Evolutionary conservation across 1,284 basidiomycete species (phyloP).

Genomic region (Somion occarium): DNA sequence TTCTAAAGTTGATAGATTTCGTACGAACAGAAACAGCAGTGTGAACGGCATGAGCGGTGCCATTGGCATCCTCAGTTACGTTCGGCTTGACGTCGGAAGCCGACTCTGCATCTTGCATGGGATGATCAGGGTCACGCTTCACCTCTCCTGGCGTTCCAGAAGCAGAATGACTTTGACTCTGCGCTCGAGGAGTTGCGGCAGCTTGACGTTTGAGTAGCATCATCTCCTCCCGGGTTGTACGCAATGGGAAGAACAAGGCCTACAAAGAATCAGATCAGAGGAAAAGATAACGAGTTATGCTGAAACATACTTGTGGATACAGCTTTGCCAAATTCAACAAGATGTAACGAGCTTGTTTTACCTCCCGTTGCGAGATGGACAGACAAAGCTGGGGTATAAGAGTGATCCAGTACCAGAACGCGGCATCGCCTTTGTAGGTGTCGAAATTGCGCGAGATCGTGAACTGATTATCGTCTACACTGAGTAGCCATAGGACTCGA

Average conservation of each 20-base stretch:
- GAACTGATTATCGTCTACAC: slow-evolving; percentile 78
- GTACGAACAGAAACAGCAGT: neutral
- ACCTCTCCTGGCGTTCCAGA: neutral
- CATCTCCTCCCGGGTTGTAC: slow-evolving; percentile 91
- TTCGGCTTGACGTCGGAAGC: slow-evolving; percentile 5
- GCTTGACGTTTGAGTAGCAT: slow-evolving; percentile 44
- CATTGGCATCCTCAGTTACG: slow-evolving; percentile 10
- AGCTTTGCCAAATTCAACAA: slow-evolving; percentile 89
- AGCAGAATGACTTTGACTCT: neutral
- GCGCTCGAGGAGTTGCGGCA: slow-evolving; percentile 19
- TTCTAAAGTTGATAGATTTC: neutral
- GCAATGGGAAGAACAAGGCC: slow-evolving; percentile 94
- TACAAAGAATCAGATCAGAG: slow-evolving; percentile 30
- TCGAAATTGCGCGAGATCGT: slow-evolving; percentile 91
- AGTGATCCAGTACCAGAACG: slow-evolving; percentile 99
- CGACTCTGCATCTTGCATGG: slow-evolving; percentile 5
- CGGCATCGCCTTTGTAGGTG: slow-evolving; percentile 93
- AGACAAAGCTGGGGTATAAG: slow-evolving; percentile 95
- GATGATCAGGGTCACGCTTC: slow-evolving; percentile 7
- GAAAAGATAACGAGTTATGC: slow-evolving; percentile 6
- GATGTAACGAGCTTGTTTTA: slow-evolving; percentile 88
- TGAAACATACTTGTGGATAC: slow-evolving; percentile 79
- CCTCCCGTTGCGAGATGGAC: slow-evolving; percentile 88
- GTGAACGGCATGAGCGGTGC: neutral
- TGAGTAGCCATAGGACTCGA: slow-evolving; percentile 95